phyloP scores from a whole-genome alignment of 257 asterid species.

The Solanum chilense region DNA sequence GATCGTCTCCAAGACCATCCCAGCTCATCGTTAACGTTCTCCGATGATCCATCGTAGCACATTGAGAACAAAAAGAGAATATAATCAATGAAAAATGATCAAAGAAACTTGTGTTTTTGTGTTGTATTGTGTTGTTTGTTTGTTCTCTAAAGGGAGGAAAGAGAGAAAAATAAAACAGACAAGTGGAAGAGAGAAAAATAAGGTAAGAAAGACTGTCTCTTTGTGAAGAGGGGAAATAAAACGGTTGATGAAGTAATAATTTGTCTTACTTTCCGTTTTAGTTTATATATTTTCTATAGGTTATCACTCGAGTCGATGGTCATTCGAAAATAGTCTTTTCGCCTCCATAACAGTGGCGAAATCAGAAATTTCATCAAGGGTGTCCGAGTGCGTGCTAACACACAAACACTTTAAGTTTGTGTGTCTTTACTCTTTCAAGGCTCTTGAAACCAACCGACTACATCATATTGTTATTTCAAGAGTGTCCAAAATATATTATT shows the following conservation, averaged over 20 bases:
- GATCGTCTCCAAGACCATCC: constrained; percentile 59
- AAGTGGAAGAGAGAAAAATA: constrained; percentile 1
- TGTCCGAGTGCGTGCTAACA: too few relatives aligned
- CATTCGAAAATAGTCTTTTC: too few relatives aligned
- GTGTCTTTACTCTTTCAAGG: too few relatives aligned
- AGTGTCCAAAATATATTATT: too few relatives aligned
- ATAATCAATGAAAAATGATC: not conserved
- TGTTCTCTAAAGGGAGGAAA: not conserved
- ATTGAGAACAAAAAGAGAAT: not conserved
- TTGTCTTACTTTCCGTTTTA: not conserved
- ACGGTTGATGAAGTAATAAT: not conserved
- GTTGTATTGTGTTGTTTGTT: not conserved
- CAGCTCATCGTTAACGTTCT: constrained; percentile 84
- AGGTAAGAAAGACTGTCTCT: not conserved
- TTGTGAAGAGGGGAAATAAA: not conserved
- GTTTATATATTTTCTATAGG: too few relatives aligned
- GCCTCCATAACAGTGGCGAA: too few relatives aligned
- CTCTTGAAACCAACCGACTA: too few relatives aligned
- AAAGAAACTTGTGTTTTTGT: not conserved
- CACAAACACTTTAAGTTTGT: too few relatives aligned
- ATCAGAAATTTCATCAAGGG: too few relatives aligned
- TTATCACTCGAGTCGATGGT: too few relatives aligned
- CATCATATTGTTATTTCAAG: too few relatives aligned
- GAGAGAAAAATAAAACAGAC: not conserved
- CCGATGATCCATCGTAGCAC: constrained; percentile 48